Percentiles rank a stretch among this genome's conserved stretches.
phyloP scores from a whole-genome alignment of 208 protist species.

The Tritrichomonas musculus region DNA sequence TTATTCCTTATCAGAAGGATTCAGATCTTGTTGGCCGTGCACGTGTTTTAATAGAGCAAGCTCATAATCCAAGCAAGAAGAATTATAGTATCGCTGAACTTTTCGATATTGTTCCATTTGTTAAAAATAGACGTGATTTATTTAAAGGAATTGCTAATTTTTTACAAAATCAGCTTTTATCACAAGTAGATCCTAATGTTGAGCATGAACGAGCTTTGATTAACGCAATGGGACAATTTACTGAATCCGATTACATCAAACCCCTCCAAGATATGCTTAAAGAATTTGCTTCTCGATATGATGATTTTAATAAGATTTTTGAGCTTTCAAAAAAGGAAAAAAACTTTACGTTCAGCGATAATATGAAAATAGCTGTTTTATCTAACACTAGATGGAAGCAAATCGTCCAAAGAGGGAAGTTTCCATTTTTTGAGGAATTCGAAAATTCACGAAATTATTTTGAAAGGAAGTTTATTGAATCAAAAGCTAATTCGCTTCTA shows the following conservation, averaged over 20 bases:
- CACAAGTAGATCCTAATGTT: not conserved
- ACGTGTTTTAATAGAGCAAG: not conserved
- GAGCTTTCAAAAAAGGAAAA: too few species aligned
- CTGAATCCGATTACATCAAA: not conserved
- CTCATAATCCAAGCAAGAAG: not conserved
- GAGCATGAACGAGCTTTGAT: not conserved
- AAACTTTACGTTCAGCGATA: too few species aligned
- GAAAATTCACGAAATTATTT: not conserved
- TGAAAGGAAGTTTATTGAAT: not conserved
- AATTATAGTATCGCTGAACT: not conserved
- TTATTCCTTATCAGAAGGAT: not conserved
- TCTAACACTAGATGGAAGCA: not conserved
- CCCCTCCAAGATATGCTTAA: not conserved
- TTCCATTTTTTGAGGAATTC: not conserved
- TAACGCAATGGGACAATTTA: not conserved
- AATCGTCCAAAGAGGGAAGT: not conserved
- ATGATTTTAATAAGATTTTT: not conserved
- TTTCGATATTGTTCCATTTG: slow-evolving; percentile 23
- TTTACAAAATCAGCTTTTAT: not conserved
- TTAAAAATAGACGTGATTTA: not conserved
- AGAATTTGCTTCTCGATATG: not conserved
- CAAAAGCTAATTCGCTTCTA: not conserved
- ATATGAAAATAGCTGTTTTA: not conserved
- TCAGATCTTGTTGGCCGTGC: not conserved
- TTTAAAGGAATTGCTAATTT: not conserved